Evolutionary conservation across 2,329 filamentous ascomycete species (phyloP), one percentile per base, ranked within the genome.

Genomic region (Alternaria infectoria): DNA sequence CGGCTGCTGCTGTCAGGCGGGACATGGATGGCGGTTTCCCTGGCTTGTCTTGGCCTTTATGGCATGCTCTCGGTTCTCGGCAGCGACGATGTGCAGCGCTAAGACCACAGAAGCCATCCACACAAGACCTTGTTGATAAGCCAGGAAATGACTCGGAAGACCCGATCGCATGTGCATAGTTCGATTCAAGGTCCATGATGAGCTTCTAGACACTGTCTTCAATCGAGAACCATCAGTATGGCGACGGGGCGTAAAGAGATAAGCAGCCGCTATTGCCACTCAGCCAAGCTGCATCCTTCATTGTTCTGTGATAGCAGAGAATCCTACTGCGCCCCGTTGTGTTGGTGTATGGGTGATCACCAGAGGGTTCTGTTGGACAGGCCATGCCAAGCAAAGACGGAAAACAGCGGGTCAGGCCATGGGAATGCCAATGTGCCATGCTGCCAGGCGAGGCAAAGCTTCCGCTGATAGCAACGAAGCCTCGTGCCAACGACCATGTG

Each of bases 391-490:
- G 58, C 5, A 10, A 28, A 36, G 30, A 19, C 54, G 21, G 25
- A 40, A 49, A 61, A 50, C 30, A 57, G 58, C 45, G 52, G 58
- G 58, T 43, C 43, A 47, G n/a, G 19, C 21, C 19, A 49, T 15
- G 11, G 40, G 32, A 28, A 26, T 30, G 36, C 54, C 26, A 40
- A 36, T 40, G 25, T 57, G 30, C 52, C 58, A 61, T 57, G 44
- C 28, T 50, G 13, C 32, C 32, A 32, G 17, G 58, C 44, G n/a
- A 57, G 52, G 58, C 19, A 61, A 61, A 61, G 58, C 58, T 57
- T 61, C 52, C 58, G 58, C 58, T 40, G 54, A 61, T 23, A 50
- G 17, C 21, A 25, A 28, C 30, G 44, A 61, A 61, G 58, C 58
- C 58, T 61, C 44, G 44, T 30, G 58, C 45, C 52, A 56, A 36